Conservation (phyloP, 1,284 basidiomycete species). For the Rhodotorula sp. region DNA sequence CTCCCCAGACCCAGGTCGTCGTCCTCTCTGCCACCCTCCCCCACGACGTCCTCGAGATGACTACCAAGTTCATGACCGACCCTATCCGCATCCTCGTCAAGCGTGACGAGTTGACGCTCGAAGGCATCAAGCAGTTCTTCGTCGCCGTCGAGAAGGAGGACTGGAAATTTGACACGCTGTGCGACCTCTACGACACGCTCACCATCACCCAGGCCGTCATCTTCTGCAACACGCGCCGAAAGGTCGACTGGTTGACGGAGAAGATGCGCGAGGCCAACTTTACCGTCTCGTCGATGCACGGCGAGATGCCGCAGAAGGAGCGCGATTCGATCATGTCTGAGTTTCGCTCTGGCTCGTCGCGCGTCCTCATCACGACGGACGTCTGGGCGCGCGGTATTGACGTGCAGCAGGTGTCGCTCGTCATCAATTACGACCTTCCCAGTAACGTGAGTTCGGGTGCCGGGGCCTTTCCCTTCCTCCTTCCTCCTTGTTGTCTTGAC, state of each 20-base stretch:
- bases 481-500: constrained; percentile 1
- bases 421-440: background rate
- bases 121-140: constrained; percentile 99
- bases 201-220: constrained; percentile 99
- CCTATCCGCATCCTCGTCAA: constrained; percentile 98
- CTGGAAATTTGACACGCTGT: constrained; percentile 99
- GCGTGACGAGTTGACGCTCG: constrained; percentile 98
- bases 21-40: constrained; percentile 93
- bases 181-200: constrained; percentile 92
- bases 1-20: constrained; percentile 88
- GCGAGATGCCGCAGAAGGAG: constrained; percentile 98
- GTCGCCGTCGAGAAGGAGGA: constrained; percentile 99
- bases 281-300: constrained; percentile 69
- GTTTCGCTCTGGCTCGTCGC: constrained; percentile 92
- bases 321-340: constrained; percentile 98
- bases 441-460: no score
- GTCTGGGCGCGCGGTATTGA: constrained; percentile 99
- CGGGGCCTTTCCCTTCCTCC: no score
- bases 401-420: constrained; percentile 92
- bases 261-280: constrained; percentile 98
- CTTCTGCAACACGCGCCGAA: constrained; percentile 98
- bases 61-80: constrained; percentile 99
- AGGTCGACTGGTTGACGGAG: constrained; percentile 99
- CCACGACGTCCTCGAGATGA: constrained; percentile 98
- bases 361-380: constrained; percentile 91